Percentiles rank a stretch among this genome's conserved stretches.
phyloP scores from a whole-genome alignment of 164 flowering plant genomes.

The Umbilicus rupestris region DNA sequence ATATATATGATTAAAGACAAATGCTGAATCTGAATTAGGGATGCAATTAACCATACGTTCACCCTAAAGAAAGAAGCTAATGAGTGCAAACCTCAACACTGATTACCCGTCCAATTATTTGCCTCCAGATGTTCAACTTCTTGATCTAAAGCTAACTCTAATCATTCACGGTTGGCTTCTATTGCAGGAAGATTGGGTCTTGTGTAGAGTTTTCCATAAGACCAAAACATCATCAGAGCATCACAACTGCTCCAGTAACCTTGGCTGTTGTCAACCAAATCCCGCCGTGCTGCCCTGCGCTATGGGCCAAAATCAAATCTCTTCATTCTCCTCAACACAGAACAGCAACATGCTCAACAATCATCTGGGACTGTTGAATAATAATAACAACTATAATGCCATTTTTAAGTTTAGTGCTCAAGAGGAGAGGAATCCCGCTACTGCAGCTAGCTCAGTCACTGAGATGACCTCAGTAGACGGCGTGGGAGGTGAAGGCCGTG shows the following conservation, averaged over 20 bases:
- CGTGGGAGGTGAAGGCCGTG: slow-evolving; percentile 14
- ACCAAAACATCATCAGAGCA: slow-evolving; percentile 27
- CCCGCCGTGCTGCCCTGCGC: neutral
- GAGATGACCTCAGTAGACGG: slow-evolving; percentile 14
- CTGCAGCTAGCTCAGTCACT: slow-evolving; percentile 3
- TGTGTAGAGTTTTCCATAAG: slow-evolving; percentile 72
- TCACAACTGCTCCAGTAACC: slow-evolving; percentile 1
- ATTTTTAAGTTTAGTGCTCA: slow-evolving; percentile 13
- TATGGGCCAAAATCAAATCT: neutral
- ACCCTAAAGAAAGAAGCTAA: neutral
- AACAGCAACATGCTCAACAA: slow-evolving; percentile 12
- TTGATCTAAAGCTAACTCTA: neutral
- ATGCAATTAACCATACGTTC: neutral
- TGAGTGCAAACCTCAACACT: neutral
- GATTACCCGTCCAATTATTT: neutral
- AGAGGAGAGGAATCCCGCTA: slow-evolving; percentile 10
- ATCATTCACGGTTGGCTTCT: slow-evolving; percentile 2
- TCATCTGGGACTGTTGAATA: slow-evolving; percentile 16
- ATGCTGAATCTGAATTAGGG: neutral
- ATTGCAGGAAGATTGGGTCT: slow-evolving; percentile 83
- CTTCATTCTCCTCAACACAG: slow-evolving; percentile 14
- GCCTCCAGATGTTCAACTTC: neutral
- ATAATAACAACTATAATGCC: neutral
- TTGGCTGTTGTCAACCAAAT: slow-evolving; percentile 2
- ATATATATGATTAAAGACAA: neutral